Evolutionary conservation across 2,329 filamentous ascomycete species (phyloP).

Genomic region (Ambrosiella cleistominuta): DNA sequence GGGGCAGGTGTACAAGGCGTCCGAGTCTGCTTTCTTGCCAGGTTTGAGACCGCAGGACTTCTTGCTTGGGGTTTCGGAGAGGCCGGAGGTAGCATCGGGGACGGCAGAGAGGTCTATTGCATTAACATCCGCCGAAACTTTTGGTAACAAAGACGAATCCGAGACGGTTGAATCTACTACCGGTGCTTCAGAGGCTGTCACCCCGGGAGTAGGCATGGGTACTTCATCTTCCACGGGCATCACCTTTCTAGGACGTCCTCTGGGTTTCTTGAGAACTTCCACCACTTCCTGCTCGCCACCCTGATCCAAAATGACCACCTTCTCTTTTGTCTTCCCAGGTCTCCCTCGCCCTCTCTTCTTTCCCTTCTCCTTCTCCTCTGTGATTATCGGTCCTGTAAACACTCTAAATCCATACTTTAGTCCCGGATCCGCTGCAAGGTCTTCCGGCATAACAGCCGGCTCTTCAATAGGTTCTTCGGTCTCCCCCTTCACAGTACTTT

Average conservation of each 20-base stretch:
- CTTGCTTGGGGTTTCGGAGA: not conserved
- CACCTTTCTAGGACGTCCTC: not conserved
- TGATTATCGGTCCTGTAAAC: not conserved
- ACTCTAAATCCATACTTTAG: slow-evolving; percentile 10
- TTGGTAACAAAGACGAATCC: too few relatives aligned
- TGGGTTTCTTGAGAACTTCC: not conserved
- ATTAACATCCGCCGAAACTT: not conserved
- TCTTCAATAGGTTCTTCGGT: not conserved
- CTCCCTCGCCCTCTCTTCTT: not conserved
- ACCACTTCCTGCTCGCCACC: not conserved
- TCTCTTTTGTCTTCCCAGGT: slow-evolving; percentile 4
- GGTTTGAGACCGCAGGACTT: not conserved
- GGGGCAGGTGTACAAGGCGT: slow-evolving; percentile 27
- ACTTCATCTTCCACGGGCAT: not conserved
- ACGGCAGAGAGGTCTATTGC: too few relatives aligned
- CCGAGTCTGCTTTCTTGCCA: not conserved
- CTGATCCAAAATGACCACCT: slow-evolving; percentile 10
- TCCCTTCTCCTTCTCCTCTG: not conserved
- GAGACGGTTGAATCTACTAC: not conserved
- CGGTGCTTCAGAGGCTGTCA: not conserved
- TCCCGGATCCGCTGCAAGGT: slow-evolving; percentile 1
- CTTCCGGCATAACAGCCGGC: not conserved
- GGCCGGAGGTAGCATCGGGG: not conserved
- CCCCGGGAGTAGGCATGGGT: not conserved
- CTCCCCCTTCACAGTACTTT: not conserved